phyloP scores from a whole-genome alignment of 768 basidiomycete species.

The Leccinum incarnatum region DNA sequence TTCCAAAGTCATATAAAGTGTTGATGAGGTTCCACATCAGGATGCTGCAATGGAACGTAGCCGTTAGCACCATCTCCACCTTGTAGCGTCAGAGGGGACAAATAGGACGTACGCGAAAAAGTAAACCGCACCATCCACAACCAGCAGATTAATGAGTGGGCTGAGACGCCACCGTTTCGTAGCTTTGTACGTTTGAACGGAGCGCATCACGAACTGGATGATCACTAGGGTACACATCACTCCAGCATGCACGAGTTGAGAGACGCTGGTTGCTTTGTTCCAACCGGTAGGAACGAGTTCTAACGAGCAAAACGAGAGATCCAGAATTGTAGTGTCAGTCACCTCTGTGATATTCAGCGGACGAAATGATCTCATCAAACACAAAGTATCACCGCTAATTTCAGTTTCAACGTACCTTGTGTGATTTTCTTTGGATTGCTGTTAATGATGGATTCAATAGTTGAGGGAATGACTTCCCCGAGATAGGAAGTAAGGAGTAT shows the following conservation, averaged over 20 bases:
- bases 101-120: background rate
- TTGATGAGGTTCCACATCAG: background rate
- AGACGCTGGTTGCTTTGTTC: background rate
- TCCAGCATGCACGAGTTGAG: background rate
- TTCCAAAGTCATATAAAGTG: background rate
- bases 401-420: background rate
- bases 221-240: background rate
- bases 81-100: background rate
- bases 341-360: background rate
- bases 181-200: background rate
- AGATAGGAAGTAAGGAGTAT: background rate
- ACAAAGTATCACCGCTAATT: background rate
- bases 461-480: background rate
- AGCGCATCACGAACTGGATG: background rate
- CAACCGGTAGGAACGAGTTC: no score
- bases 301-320: background rate
- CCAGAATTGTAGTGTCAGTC: background rate
- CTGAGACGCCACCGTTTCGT: background rate
- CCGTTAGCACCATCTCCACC: background rate
- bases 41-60: background rate
- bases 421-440: background rate
- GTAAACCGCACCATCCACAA: background rate
- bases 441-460: background rate
- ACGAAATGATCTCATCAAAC: background rate
- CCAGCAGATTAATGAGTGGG: background rate